Conservation (phyloP, 148 eudicot genomes). For the Rhododendron molle region DNA sequence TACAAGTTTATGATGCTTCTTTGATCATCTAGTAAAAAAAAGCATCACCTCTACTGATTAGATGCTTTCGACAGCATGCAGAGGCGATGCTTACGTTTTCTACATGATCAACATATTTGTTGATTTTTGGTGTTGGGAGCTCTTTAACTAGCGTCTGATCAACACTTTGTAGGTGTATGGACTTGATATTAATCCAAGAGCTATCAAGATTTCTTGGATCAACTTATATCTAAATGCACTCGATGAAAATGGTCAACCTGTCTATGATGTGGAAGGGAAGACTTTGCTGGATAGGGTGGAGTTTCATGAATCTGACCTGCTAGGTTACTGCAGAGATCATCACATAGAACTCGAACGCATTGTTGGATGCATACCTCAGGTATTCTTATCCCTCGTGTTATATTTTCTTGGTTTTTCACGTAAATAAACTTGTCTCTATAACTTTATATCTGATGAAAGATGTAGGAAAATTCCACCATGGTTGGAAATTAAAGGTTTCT, state of each 20-base stretch:
- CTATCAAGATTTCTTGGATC: constrained; percentile 91
- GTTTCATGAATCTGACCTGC: constrained; percentile 90
- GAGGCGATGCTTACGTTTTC: background rate
- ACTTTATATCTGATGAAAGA: background rate
- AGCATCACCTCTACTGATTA: background rate
- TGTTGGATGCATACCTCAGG: constrained; percentile 99
- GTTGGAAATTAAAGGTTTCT: background rate
- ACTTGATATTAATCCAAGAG: constrained; percentile 97
- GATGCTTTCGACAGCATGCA: too few species aligned
- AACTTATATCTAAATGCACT: constrained; percentile 89
- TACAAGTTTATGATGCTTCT: background rate
- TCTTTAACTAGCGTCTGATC: background rate
- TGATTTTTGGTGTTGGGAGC: constrained; percentile 2
- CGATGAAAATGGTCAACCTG: constrained; percentile 83
- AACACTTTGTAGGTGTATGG: constrained; percentile 71
- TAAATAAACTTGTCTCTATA: background rate
- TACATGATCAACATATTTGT: background rate
- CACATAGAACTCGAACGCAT: constrained; percentile 90
- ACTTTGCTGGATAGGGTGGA: constrained; percentile 90
- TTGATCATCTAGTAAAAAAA: background rate
- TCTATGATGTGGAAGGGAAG: constrained; percentile 84
- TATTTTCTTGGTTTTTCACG: background rate
- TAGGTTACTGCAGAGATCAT: constrained; percentile 76
- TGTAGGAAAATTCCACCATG: background rate
- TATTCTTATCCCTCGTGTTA: constrained; percentile 10